phyloP scores from a whole-genome alignment of 1,284 basidiomycete species.

The Somion occarium region DNA sequence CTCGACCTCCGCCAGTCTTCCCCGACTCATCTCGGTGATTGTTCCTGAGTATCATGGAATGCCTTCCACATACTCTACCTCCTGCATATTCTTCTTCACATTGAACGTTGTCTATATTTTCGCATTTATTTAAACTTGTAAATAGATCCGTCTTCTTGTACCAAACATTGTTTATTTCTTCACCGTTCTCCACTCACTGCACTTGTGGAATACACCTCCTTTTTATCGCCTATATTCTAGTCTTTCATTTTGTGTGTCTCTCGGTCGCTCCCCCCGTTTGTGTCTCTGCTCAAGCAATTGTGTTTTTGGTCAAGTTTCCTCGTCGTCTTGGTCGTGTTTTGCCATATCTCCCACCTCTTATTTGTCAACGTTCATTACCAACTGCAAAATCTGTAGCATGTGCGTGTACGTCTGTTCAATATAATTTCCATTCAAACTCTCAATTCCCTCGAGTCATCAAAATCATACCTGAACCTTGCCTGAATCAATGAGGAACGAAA shows the following conservation, averaged over 20 bases:
- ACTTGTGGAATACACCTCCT: conserved; percentile 11
- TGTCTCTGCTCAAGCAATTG: conserved; percentile 11
- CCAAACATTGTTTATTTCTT: conserved; percentile 3
- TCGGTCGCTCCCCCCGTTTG: conserved; percentile 21
- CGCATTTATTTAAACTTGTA: conserved; percentile 23
- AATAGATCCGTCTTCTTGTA: conserved; percentile 16
- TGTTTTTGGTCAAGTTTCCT: not conserved
- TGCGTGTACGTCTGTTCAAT: conserved; percentile 33
- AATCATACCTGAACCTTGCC: too few species aligned
- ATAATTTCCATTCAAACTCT: conserved; percentile 25
- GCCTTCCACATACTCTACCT: conserved; percentile 17
- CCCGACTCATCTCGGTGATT: conserved; percentile 29
- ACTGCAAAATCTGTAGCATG: conserved; percentile 35
- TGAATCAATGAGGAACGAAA: too few species aligned
- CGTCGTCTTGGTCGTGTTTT: conserved; percentile 17
- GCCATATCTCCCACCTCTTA: conserved; percentile 18
- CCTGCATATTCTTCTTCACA: conserved; percentile 1
- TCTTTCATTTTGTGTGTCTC: conserved; percentile 9
- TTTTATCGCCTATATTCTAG: conserved; percentile 1
- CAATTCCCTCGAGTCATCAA: too few species aligned
- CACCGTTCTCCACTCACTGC: conserved; percentile 7
- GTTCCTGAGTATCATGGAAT: conserved; percentile 21
- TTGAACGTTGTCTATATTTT: conserved; percentile 11
- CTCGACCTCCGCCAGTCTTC: conserved; percentile 34
- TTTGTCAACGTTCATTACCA: conserved; percentile 19